A percentile compares a stretch with the other conserved stretches of the same genome.
Evolutionary conservation across 2,329 filamentous ascomycete species (phyloP).

Genomic region (Calonectria fujianensis): DNA sequence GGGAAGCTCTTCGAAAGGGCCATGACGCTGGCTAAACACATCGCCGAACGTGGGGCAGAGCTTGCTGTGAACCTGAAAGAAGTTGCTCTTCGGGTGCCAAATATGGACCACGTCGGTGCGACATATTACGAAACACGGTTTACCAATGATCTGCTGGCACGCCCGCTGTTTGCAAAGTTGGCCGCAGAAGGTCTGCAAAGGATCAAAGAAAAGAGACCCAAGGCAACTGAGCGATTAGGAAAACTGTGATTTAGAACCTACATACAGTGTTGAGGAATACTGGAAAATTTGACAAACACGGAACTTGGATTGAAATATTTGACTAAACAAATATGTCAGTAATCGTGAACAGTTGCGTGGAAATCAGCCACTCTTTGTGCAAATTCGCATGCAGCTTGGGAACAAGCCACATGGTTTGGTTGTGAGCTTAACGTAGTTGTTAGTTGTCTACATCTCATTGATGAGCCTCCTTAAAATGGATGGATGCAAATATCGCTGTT

Average conservation of each 20-base stretch:
- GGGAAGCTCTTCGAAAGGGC: constrained; percentile 11
- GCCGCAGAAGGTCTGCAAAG: constrained; percentile 18
- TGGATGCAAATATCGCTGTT: no score
- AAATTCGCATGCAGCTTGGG: no score
- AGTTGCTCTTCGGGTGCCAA: constrained; percentile 20
- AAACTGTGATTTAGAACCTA: not conserved
- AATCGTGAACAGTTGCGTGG: no score
- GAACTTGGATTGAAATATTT: no score
- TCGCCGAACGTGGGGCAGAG: constrained; percentile 20
- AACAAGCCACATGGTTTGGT: no score
- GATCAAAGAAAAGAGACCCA: constrained; percentile 25
- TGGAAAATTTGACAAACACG: no score
- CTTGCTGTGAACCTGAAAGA: constrained; percentile 25
- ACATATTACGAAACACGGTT: constrained; percentile 23
- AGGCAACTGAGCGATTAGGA: constrained; percentile 15
- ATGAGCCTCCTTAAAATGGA: no score
- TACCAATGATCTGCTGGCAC: constrained; percentile 21
- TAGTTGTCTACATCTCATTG: no score
- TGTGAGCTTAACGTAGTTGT: no score
- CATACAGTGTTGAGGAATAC: no score
- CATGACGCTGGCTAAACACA: constrained; percentile 12
- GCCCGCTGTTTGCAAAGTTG: constrained; percentile 23
- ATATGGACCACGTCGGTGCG: constrained; percentile 21
- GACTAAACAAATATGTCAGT: no score
- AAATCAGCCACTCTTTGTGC: no score